Evolutionary conservation across 768 basidiomycete species (phyloP).

Genomic region (Kwoniella bestiolae): DNA sequence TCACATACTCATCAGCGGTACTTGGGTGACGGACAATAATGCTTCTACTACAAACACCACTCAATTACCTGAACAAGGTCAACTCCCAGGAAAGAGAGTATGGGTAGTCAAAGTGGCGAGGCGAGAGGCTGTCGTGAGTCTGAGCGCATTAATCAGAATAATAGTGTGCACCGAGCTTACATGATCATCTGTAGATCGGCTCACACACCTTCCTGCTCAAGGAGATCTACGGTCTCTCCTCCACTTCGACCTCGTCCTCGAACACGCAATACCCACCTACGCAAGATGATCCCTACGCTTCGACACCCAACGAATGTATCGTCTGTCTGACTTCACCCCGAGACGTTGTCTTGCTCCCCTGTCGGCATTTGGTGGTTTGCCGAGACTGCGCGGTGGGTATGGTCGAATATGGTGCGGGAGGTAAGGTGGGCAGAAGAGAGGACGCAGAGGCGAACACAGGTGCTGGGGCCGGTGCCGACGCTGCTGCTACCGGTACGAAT

Average conservation of each 20-base stretch:
- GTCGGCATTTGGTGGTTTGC: constrained; percentile 92
- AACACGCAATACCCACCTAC: constrained; percentile 55
- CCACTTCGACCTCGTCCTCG: constrained; percentile 57
- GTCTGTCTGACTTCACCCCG: constrained; percentile 84
- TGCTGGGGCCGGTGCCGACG: constrained; percentile 37
- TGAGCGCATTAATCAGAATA: no score
- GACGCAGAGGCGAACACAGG: constrained; percentile 61
- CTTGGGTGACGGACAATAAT: constrained; percentile 57
- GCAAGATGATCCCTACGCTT: constrained; percentile 67
- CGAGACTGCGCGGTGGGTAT: constrained; percentile 94
- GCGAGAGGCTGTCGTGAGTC: constrained; percentile 69
- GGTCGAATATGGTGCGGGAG: constrained; percentile 96
- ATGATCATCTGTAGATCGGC: constrained; percentile 64
- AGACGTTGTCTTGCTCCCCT: constrained; percentile 90
- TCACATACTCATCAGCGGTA: constrained; percentile 79
- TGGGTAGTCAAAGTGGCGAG: constrained; percentile 94
- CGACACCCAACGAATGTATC: constrained; percentile 71
- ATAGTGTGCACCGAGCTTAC: no score
- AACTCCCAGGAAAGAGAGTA: constrained; percentile 67
- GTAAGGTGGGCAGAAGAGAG: constrained; percentile 64
- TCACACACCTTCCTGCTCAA: constrained; percentile 92
- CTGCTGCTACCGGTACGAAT: neutral
- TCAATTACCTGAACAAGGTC: constrained; percentile 30
- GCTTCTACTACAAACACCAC: constrained; percentile 29
- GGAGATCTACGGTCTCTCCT: constrained; percentile 89